Evolutionary conservation across 202 grass and related monocot species (phyloP), one percentile per base, ranked within the genome.

Genomic region (Dendrocalamus latiflorus): DNA sequence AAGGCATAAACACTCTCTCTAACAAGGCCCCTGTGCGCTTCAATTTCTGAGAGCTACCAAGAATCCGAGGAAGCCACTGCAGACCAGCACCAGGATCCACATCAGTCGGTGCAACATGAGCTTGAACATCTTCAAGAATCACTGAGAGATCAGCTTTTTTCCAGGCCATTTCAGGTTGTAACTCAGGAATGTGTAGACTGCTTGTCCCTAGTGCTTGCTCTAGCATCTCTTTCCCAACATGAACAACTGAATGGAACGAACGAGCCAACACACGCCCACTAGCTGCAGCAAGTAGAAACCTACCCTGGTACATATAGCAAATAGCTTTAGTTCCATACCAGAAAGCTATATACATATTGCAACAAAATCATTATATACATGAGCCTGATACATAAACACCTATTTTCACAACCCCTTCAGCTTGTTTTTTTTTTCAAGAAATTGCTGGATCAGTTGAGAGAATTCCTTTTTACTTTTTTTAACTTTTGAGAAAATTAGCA

Each of bases 81-180:
- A 99, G 91, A 74, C 96, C 93, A 83, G 96, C 96, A 92, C 93
- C 96, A 82, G 96, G 96, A 67, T 99, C 96, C 22, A 99, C 89
- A 81, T 99, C 96, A 72, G 96, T 99, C 6, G 96, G 96, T 77
- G 96, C 96, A 74, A 99, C 96, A 93, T 99, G 96, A 86, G 96
- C 96, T 88, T 99, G 96, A 87, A 99, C 96, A 78, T 94, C 89
- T 82, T 99, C 80, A 69, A 99, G 93, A 88, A 95, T 90, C 60
- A 99, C 91, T 1, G 93, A 95, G 44, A 90, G 25, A 48, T 99
- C 96, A 67, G 38, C 65, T 41, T 89, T 87, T 80, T 95, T 95
- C 96, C 93, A 95, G 65, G 96, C 90, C 91, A 99, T 95, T 91
- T 90, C 90, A 84, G 93, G 95, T 58, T 93, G 86, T 64, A 70